These are phyloP conservation scores for Volvox africanus DNA, from an alignment of 139 green algal genomes.

Conservation along the genomic window DNA sequence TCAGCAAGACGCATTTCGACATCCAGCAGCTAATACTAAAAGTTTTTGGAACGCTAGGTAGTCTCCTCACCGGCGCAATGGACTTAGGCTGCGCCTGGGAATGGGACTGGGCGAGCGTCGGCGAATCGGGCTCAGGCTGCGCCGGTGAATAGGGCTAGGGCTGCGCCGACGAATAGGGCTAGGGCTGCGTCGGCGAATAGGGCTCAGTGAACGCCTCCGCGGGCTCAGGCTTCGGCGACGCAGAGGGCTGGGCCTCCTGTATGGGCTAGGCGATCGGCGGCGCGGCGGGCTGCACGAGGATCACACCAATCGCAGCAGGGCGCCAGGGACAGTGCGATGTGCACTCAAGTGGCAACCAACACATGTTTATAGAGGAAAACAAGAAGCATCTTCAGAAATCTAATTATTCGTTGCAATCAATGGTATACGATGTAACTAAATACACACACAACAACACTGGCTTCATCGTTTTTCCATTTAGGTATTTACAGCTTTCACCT, in stretches of 20 bases:
- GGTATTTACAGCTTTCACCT: too few relatives aligned
- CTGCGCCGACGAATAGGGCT: conserved; percentile 21
- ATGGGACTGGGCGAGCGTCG: conserved; percentile 31
- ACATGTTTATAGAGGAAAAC: too few relatives aligned
- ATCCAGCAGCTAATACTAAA: too few relatives aligned
- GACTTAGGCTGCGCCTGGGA: conserved; percentile 30
- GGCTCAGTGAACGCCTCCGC: conserved; percentile 16
- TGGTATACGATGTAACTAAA: too few relatives aligned
- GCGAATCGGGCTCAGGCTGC: neutral
- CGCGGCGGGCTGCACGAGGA: conserved; percentile 22
- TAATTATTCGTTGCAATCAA: too few relatives aligned
- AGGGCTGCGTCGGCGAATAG: conserved; percentile 6
- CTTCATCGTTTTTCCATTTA: too few relatives aligned
- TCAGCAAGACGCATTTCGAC: too few relatives aligned
- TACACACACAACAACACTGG: too few relatives aligned
- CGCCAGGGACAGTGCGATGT: too few relatives aligned
- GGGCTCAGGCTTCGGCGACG: conserved; percentile 45
- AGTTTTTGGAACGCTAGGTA: too few relatives aligned
- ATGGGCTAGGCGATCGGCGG: conserved; percentile 28
- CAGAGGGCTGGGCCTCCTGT: neutral
- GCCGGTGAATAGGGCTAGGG: neutral
- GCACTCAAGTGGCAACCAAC: too few relatives aligned
- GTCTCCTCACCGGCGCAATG: conserved; percentile 17
- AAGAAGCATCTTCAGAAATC: too few relatives aligned
- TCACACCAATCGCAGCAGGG: neutral